These are phyloP conservation scores for Picochlorum sp. DNA, from an alignment of 139 green algal species.

Conservation along the genomic window DNA sequence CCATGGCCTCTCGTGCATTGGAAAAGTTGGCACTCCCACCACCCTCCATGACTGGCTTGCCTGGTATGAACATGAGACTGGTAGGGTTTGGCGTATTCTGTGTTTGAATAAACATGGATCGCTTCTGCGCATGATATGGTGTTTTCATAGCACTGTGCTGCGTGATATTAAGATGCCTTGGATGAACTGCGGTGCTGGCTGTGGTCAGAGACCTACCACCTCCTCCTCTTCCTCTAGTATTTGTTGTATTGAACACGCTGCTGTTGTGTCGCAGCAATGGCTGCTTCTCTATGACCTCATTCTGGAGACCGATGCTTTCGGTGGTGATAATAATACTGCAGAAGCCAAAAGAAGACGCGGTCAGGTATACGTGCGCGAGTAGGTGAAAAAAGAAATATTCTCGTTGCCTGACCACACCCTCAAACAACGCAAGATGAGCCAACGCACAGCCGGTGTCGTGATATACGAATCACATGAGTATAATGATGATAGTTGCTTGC, in stretches of 20 bases:
- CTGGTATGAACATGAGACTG: conserved; percentile 96
- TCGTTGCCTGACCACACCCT: too few relatives aligned
- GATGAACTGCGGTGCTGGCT: too few relatives aligned
- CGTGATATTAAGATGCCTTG: background rate
- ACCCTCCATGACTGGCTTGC: conserved; percentile 60
- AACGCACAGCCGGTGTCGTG: too few relatives aligned
- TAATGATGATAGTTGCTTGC: too few relatives aligned
- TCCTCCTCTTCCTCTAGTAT: background rate
- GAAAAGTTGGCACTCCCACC: conserved; percentile 56
- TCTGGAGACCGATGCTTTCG: background rate
- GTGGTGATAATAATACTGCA: background rate
- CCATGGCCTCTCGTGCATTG: conserved; percentile 67
- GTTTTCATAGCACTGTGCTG: background rate
- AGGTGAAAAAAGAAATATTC: too few relatives aligned
- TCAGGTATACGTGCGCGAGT: too few relatives aligned
- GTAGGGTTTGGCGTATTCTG: conserved; percentile 89
- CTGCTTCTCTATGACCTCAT: background rate
- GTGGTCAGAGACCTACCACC: background rate
- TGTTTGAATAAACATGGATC: conserved; percentile 95
- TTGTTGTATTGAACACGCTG: background rate
- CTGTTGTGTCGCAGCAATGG: background rate
- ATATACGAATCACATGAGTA: too few relatives aligned
- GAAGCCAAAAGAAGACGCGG: background rate
- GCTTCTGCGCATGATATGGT: conserved; percentile 16
- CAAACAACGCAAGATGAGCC: too few relatives aligned